Evolutionary conservation across 1,139 yeast genomes (phyloP), one percentile per base, ranked within the genome.

Genomic region (Protomyces gravidus): DNA sequence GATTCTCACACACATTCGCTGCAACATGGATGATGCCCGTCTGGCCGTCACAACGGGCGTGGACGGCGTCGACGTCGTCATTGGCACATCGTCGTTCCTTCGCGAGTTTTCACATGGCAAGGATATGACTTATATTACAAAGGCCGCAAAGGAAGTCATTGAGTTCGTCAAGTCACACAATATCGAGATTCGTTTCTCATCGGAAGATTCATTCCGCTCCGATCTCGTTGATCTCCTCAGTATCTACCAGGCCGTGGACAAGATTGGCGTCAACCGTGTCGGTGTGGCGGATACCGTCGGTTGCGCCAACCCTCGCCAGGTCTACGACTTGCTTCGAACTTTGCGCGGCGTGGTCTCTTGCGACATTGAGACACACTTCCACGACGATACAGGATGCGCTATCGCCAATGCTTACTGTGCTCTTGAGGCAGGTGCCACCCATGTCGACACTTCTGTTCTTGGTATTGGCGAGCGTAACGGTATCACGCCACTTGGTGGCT

Each of bases 241-340:
- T 78, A 92, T 92, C 69, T 92, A 92, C 79, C 86, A 92, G 76
- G 89, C 97, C 32, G 98, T 92, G 65, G 95, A 88, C 78, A 88
- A 89, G 80, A 89, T 92, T 68, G 98, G 98, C 70, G 97, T 92
- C 62, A 89, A 92, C 80, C 85, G 98, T 77, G 97, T 92, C 60
- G 98, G 98, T 79, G 92, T 92, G 76, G 97, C 98, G 65, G 98
- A 92, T 75, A 92, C 98, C 52, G 97, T 92, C 64, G 98, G 98
- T 55, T 88, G 97, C 74, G 98, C 98, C 65, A 92, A 90, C 78
- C 98, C 98, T 70, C 85, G 98, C 78, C 97, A 92, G 76, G 98
- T 92, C 62, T 92, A 90, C 74, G 97, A 92, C 76, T 82, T 92
- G 70, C 95, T 92, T 65, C 84, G 94, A 73, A 92, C 97, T 49